phyloP scores from a whole-genome alignment of 208 protist species.

The Leishmania tropica region DNA sequence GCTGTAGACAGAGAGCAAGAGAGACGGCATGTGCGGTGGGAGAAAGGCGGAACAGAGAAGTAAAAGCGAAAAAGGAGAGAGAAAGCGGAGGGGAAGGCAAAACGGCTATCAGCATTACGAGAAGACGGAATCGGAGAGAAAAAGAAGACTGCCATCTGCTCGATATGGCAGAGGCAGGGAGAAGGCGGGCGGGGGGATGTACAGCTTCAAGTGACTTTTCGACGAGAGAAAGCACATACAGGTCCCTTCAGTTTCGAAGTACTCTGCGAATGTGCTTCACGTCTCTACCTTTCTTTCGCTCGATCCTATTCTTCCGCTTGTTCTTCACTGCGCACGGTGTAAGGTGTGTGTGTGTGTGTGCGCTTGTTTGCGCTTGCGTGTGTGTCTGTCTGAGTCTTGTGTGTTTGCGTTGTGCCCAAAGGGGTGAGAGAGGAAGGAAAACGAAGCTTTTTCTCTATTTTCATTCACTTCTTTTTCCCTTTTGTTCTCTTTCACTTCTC shows the following conservation, averaged over 20 bases:
- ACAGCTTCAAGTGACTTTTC: neutral
- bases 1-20: neutral
- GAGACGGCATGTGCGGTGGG: neutral
- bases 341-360: too few species aligned
- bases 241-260: neutral
- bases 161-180: neutral
- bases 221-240: neutral
- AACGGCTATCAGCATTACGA: neutral
- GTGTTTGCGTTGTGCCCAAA: neutral
- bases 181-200: neutral
- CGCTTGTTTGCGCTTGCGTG: neutral
- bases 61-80: neutral
- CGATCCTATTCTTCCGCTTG: neutral
- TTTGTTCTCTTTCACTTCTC: neutral
- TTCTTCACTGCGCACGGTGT: neutral
- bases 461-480: neutral
- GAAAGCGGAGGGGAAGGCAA: too few species aligned
- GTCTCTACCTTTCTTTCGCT: constrained; percentile 2
- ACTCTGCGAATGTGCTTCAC: neutral
- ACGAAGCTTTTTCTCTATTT: neutral
- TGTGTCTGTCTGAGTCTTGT: neutral
- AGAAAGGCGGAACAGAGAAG: neutral
- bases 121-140: neutral
- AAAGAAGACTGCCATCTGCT: neutral
- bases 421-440: neutral